phyloP scores from a whole-genome alignment of 148 eudicot genomes.

The Gaultheria prostrata region DNA sequence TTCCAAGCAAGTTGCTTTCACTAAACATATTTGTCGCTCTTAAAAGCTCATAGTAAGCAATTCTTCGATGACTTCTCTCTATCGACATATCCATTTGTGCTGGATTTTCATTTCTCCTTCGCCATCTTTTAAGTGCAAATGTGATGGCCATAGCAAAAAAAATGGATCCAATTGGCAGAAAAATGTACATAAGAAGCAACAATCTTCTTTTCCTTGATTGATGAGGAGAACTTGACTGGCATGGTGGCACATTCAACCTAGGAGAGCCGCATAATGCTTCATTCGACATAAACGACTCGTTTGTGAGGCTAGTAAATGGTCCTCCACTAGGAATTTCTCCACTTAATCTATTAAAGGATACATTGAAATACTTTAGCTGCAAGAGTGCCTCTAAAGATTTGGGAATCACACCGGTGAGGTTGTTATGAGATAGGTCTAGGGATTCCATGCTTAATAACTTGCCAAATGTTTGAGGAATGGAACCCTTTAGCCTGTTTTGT shows the following conservation, averaged over 20 bases:
- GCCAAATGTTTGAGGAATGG: background rate
- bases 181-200: background rate
- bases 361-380: background rate
- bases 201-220: background rate
- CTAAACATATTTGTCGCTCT: background rate
- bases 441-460: background rate
- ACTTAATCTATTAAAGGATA: constrained; percentile 1
- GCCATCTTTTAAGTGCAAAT: background rate
- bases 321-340: constrained; percentile 10
- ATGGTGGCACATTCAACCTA: background rate
- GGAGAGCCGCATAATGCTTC: background rate
- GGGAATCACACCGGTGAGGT: constrained; percentile 9
- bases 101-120: background rate
- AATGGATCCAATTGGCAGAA: background rate
- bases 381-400: background rate
- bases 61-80: background rate
- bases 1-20: background rate
- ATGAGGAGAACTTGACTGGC: background rate
- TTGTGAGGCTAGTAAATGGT: constrained; percentile 1
- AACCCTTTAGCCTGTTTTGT: background rate
- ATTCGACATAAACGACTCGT: background rate
- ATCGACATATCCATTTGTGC: background rate
- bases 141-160: background rate
- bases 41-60: background rate
- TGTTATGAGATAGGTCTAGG: constrained; percentile 10